Evolutionary conservation across 2,329 filamentous ascomycete species (phyloP), one percentile per base, ranked within the genome.

Genomic region (Blastomyces parvus): DNA sequence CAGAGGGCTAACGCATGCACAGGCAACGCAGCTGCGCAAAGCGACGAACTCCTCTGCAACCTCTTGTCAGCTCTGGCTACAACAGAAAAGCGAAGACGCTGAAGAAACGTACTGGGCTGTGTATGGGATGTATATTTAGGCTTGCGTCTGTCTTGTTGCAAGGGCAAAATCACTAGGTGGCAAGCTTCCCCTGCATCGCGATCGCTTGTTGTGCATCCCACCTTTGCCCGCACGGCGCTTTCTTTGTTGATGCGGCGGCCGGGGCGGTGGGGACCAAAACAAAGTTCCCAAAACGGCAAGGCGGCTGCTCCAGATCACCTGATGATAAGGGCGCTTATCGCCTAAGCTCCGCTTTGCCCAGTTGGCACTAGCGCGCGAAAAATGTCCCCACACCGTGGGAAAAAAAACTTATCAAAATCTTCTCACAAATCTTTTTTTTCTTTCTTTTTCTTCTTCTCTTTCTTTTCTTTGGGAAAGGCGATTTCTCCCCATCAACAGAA

Each of bases 401-500:
- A 59, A 59, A 59, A 59, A 59, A 44, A 42, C 38, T 40, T 44
- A 61, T 40, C 60, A 61, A 52, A 46, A 55, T 44, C 57, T n/a
- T 25, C 13, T 8, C 17, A 7, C 2, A 11, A 8, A 33, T 60
- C n/a, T 38, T 57, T 64, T 64, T 64, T 60, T 61, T 60, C 36
- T 66, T 62, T 63, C 60, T 73, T 75, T 72, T 67, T 64, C 14
- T 74, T 73, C 72, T 72, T 70, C 76, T 77, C 72, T 77, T 76
- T 79, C 77, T 75, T 79, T 77, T 76, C 77, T 78, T 82, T 81
- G 81, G 81, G 80, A 80, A 82, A 82, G 80, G 76, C 75, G 74
- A 77, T 79, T 82, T 83, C 82, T 80, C 81, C 83, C 83, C 83
- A 82, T 82, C 82, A 81, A 79, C 79, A 79, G 74, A 76, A 77